A percentile compares a stretch with the other conserved stretches of the same genome.
These are phyloP conservation scores for Russula lepida DNA, from an alignment of 768 basidiomycete genomes.

Conservation along the genomic window DNA sequence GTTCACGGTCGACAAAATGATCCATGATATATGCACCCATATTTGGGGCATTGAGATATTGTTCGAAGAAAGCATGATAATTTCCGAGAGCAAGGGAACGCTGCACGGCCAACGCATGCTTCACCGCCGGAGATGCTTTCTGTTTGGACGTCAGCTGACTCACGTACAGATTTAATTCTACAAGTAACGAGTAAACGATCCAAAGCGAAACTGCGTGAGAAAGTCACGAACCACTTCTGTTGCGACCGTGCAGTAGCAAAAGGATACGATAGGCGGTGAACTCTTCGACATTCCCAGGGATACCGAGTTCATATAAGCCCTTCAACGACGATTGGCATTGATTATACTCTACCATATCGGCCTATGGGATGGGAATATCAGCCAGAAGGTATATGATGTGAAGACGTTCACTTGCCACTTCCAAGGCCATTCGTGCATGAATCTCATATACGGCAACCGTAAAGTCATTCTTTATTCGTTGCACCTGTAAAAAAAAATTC, in stretches of 20 bases:
- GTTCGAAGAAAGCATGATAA: conserved; percentile 84
- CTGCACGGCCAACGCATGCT: conserved; percentile 86
- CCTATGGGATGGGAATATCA: conserved; percentile 37
- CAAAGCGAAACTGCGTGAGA: not conserved
- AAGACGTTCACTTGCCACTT: conserved; percentile 46
- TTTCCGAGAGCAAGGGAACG: conserved; percentile 87
- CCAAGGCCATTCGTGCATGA: conserved; percentile 93
- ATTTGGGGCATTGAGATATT: conserved; percentile 79
- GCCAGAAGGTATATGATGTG: not conserved
- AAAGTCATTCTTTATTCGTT: conserved; percentile 97
- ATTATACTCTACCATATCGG: conserved; percentile 98
- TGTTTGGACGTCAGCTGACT: conserved; percentile 93
- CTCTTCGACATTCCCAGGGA: conserved; percentile 89
- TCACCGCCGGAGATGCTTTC: conserved; percentile 70
- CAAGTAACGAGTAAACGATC: not conserved
- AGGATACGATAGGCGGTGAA: conserved; percentile 97
- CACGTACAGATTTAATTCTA: conserved; percentile 94
- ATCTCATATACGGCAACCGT: conserved; percentile 97
- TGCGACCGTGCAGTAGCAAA: conserved; percentile 89
- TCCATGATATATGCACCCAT: conserved; percentile 99
- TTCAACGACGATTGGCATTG: conserved; percentile 91
- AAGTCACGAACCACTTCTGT: conserved; percentile 69
- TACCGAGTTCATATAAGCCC: conserved; percentile 85
- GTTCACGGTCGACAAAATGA: conserved; percentile 90
- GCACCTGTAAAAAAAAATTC: conserved; percentile 52